Percentiles rank a stretch among this genome's conserved stretches.
phyloP scores from a whole-genome alignment of 768 basidiomycete genomes.

The Hemileccinum rubropunctum region DNA sequence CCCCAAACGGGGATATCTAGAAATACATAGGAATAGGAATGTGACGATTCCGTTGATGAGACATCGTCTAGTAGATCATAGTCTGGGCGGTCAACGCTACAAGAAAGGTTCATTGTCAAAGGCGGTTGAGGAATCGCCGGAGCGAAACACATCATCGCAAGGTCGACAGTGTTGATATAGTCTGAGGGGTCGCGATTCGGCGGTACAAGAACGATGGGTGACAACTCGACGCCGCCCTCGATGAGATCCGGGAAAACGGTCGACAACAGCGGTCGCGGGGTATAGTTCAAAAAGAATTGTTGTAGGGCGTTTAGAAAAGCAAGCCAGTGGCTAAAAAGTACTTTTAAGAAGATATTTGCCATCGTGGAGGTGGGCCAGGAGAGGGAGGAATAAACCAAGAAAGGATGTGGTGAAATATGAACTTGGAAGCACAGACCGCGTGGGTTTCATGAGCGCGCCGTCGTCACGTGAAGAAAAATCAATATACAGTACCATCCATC shows the following conservation, averaged over 20 bases:
- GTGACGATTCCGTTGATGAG: not conserved
- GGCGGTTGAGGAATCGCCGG: conserved; percentile 2
- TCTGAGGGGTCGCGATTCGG: not conserved
- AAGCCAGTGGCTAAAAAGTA: conserved; percentile 15
- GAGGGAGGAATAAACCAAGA: no score
- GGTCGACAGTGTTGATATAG: not conserved
- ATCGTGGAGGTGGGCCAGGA: not conserved
- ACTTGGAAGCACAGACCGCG: no score
- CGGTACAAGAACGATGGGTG: not conserved
- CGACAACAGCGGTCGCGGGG: conserved; percentile 12
- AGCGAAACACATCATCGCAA: conserved; percentile 4
- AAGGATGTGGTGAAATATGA: no score
- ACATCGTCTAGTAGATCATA: not conserved
- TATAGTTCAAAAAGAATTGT: conserved; percentile 4
- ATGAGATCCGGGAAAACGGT: conserved; percentile 5
- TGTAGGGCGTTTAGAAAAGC: conserved; percentile 12
- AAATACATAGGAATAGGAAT: not conserved
- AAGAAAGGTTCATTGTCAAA: conserved; percentile 1
- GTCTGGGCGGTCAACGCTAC: not conserved
- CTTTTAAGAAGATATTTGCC: conserved; percentile 1
- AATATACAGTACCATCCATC: no score
- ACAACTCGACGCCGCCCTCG: not conserved
- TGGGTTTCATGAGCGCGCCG: conserved; percentile 17
- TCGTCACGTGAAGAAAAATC: conserved; percentile 23
- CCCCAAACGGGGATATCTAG: conserved; percentile 1